Conservation (phyloP, 148 eudicot genomes). For the Vaccinium corymbosum region DNA sequence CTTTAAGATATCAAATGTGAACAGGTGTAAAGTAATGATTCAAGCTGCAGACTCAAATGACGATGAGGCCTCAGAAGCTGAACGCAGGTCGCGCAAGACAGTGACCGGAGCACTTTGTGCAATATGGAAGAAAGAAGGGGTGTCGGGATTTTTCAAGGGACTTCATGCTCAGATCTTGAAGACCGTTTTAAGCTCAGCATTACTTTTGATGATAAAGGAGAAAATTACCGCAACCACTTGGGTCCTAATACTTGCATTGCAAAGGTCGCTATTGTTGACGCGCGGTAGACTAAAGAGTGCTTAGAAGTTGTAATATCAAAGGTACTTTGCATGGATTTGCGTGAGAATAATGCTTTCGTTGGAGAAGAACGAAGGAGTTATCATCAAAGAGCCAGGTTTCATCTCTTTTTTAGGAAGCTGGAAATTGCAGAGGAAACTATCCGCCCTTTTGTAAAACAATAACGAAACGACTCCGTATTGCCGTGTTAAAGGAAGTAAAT, state of each 20-base stretch:
- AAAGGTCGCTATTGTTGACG: slow-evolving; percentile 24
- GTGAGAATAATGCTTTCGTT: neutral
- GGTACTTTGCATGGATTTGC: neutral
- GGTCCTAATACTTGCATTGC: slow-evolving; percentile 37
- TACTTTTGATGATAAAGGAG: slow-evolving; percentile 49
- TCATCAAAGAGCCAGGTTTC: neutral
- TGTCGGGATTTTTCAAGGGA: slow-evolving; percentile 42
- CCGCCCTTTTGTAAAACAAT: neutral
- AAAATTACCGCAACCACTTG: slow-evolving; percentile 37
- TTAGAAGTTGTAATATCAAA: slow-evolving; percentile 2
- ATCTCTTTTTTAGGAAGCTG: neutral
- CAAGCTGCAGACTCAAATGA: slow-evolving; percentile 35
- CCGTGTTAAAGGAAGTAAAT: neutral
- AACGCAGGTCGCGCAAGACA: slow-evolving; percentile 28
- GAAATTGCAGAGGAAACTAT: too few species aligned
- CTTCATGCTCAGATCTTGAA: slow-evolving; percentile 46
- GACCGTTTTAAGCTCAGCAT: slow-evolving; percentile 46
- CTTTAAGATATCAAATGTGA: neutral
- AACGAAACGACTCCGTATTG: neutral
- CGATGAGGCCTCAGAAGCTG: slow-evolving; percentile 18
- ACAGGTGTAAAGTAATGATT: slow-evolving; percentile 51
- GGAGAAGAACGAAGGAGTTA: slow-evolving; percentile 8
- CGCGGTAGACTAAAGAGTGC: slow-evolving; percentile 32
- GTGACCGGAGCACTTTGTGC: slow-evolving; percentile 28
- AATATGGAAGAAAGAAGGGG: slow-evolving; percentile 41